Evolutionary conservation across 768 basidiomycete species (phyloP).

Genomic region (Megacollybia marginata): DNA sequence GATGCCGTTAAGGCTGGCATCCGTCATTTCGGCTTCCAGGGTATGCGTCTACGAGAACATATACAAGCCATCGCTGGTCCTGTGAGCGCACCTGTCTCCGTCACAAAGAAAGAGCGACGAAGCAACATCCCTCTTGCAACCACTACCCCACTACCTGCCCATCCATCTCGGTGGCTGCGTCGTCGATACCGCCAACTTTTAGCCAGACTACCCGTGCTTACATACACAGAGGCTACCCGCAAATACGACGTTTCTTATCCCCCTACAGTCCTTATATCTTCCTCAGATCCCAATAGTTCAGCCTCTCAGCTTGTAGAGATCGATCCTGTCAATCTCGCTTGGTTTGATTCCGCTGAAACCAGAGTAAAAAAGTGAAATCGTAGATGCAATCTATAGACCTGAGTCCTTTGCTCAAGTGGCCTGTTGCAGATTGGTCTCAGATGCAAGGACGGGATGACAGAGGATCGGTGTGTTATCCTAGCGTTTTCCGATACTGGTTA

Average conservation of each 20-base stretch:
- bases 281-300: too few species aligned
- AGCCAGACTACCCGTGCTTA: slow-evolving; percentile 49
- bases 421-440: too few species aligned
- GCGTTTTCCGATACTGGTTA: too few species aligned
- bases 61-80: slow-evolving; percentile 37
- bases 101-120: slow-evolving; percentile 28
- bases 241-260: slow-evolving; percentile 18
- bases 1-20: slow-evolving; percentile 16
- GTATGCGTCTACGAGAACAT: slow-evolving; percentile 33
- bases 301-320: too few species aligned
- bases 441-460: too few species aligned
- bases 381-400: too few species aligned
- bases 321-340: too few species aligned
- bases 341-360: too few species aligned
- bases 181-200: slow-evolving; percentile 57
- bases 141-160: slow-evolving; percentile 13
- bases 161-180: slow-evolving; percentile 38
- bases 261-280: background rate
- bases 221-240: slow-evolving; percentile 17
- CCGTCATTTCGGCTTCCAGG: slow-evolving; percentile 35
- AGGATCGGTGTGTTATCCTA: too few species aligned
- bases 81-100: slow-evolving; percentile 14
- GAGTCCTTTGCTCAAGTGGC: too few species aligned
- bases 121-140: background rate
- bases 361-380: too few species aligned